Evolutionary conservation across 1,139 yeast species (phyloP), one percentile per base, ranked within the genome.

Genomic region (Scheffersomyces cryptocercus): DNA sequence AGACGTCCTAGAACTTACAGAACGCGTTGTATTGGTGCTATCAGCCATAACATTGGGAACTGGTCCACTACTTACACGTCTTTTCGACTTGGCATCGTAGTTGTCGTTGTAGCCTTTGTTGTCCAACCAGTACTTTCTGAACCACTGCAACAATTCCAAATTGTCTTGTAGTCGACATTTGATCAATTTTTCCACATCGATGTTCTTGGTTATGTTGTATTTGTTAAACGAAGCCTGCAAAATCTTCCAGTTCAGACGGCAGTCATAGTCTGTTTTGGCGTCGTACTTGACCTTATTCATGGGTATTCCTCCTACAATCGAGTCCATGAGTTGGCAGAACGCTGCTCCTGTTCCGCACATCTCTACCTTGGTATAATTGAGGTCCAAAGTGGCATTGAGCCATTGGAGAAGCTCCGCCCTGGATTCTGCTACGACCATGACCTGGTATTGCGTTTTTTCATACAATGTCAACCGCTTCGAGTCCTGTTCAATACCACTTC

Each of bases 331-430:
- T 65, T 91, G 97, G 65, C 98, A 90, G 62, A 88, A 91, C 3
- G 89, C 95, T 0, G 96, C 97, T 3, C 99, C 99, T 3, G 86
- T 82, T 14, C 99, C 99, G 61, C 97, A 86, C 64, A 90, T 93
- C 60, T 95, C 99, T 2, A 93, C 86, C 58, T 87, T 89, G 41
- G 82, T 75, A 55, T 87, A 80, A 50, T 82, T 75, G 35, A 90
- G 65, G 41, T 77, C 78, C 36, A 89, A 73, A 5, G 88, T 78
- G 39, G 77, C 72, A 60, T 91, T 91, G 52, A 93, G 75, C 98
- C 99, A 95, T 46, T 77, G 79, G 47, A 95, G 68, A 28, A 93
- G 77, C 56, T 90, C 97, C 39, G 85, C 82, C 55, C 98, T 80
- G 26, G 95, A 85, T 57, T 85, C 90, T 28, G 88, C 87, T 57